These are phyloP conservation scores for Plasmodium ovale DNA, from an alignment of 169 alveolate species.

Conservation along the genomic window DNA sequence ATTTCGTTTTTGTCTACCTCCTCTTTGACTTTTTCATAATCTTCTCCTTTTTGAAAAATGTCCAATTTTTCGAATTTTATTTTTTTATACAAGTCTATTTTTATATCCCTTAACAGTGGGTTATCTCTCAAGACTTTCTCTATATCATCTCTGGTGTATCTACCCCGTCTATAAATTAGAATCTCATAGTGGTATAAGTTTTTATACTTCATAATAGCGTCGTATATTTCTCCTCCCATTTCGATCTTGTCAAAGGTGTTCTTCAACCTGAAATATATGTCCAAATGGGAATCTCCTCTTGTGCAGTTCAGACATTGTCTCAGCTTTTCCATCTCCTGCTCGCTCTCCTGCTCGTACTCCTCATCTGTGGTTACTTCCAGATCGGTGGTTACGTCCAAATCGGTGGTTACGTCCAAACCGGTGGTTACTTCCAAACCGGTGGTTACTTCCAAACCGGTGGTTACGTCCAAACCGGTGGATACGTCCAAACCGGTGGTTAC, in stretches of 20 bases:
- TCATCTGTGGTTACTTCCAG: constrained; percentile 40
- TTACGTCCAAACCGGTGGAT: not conserved
- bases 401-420: not conserved
- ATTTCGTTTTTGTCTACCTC: too few relatives aligned
- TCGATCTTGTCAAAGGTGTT: not conserved
- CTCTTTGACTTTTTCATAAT: not conserved
- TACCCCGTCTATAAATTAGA: constrained; percentile 54
- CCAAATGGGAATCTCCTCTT: constrained; percentile 35
- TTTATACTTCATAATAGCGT: constrained; percentile 33
- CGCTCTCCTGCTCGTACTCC: constrained; percentile 37
- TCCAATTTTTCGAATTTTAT: constrained; percentile 34
- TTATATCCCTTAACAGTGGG: constrained; percentile 81
- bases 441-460: not conserved
- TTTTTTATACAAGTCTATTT: constrained; percentile 31
- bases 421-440: not conserved
- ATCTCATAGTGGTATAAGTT: constrained; percentile 33
- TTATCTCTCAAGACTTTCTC: constrained; percentile 80
- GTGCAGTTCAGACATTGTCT: constrained; percentile 48
- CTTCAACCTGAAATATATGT: constrained; percentile 19
- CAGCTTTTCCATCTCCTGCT: constrained; percentile 44
- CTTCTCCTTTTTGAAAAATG: not conserved
- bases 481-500: not conserved
- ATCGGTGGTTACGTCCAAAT: constrained; percentile 21
- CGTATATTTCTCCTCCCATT: not conserved
- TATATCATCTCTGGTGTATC: constrained; percentile 76